Conservation (phyloP, 1,284 basidiomycete species). For the Sanghuangporus baumii region DNA sequence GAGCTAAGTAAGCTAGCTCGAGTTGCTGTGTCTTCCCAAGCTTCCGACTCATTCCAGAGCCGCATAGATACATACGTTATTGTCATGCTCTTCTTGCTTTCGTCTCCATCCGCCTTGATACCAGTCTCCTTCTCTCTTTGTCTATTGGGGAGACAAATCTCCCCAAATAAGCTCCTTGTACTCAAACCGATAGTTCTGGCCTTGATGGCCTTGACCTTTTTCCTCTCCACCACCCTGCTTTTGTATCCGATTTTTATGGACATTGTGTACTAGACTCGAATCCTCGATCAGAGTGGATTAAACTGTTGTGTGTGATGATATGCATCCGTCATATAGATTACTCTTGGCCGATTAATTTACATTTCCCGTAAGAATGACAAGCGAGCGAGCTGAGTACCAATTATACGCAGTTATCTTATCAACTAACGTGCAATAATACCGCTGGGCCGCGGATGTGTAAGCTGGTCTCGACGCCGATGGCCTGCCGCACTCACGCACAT, state of each 20-base stretch:
- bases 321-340: neutral
- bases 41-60: neutral
- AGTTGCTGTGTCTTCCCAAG: neutral
- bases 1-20: neutral
- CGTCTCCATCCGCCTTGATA: neutral
- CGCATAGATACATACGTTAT: neutral
- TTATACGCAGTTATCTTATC: too few species aligned
- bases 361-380: too few species aligned
- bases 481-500: too few species aligned
- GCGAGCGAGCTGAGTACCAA: too few species aligned
- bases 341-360: neutral
- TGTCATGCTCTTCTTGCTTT: conserved; percentile 1
- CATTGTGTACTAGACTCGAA: too few species aligned
- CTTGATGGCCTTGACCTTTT: neutral
- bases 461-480: neutral
- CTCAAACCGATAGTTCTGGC: neutral
- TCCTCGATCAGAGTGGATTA: too few species aligned
- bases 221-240: too few species aligned
- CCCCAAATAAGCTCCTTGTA: neutral
- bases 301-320: neutral
- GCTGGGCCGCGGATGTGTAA: neutral
- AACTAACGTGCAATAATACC: too few species aligned
- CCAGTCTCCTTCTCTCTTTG: neutral
- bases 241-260: too few species aligned
- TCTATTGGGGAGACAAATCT: neutral